Conservation (phyloP, 1,284 basidiomycete genomes). For the Ceratobasidium sp. region DNA sequence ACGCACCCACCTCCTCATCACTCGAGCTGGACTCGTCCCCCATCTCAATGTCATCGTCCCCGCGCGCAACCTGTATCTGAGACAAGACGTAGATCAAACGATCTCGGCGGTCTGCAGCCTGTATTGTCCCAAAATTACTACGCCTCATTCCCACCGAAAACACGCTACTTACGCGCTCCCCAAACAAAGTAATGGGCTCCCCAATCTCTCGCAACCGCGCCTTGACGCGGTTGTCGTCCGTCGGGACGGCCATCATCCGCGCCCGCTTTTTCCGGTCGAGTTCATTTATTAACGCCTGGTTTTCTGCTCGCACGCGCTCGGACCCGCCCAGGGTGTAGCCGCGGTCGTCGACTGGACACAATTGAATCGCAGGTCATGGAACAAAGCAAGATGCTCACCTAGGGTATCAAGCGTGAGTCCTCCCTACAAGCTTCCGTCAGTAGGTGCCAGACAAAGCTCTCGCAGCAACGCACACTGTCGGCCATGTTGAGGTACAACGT, state of each 20-base stretch:
- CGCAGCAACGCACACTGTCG: constrained; percentile 14
- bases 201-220: constrained; percentile 88
- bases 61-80: constrained; percentile 82
- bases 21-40: constrained; percentile 72
- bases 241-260: constrained; percentile 93
- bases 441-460: background rate
- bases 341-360: constrained; percentile 44
- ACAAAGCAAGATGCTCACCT: constrained; percentile 23
- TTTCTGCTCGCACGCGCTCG: constrained; percentile 55
- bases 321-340: constrained; percentile 45
- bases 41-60: constrained; percentile 68
- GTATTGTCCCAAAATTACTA: constrained; percentile 47
- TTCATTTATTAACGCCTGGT: constrained; percentile 85
- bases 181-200: constrained; percentile 96
- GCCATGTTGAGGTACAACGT: constrained; percentile 14
- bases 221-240: constrained; percentile 92
- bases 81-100: constrained; percentile 91
- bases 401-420: constrained; percentile 44
- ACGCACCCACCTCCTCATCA: constrained; percentile 72
- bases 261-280: constrained; percentile 95
- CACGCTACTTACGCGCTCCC: constrained; percentile 79
- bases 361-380: background rate
- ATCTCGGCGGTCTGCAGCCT: constrained; percentile 88
- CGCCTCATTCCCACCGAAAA: constrained; percentile 32
- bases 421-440: constrained; percentile 23